Conservation (phyloP, 345 rosid species). For the Durio zibethinus region DNA sequence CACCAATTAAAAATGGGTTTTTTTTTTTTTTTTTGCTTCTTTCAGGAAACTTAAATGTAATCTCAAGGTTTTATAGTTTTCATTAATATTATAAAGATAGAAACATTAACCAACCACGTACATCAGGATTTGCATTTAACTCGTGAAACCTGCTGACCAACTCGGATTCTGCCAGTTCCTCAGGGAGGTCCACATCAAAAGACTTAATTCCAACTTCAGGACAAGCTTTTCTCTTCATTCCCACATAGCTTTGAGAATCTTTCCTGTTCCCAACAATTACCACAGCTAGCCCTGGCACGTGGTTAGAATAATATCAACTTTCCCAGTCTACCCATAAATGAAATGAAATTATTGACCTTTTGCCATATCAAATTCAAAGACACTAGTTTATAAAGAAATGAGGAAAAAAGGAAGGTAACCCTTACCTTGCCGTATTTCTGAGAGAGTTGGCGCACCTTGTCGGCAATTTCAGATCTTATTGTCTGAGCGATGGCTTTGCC, state of each 20-base stretch:
- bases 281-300: slow-evolving; percentile 94
- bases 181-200: slow-evolving; percentile 67
- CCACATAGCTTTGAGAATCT: slow-evolving; percentile 88
- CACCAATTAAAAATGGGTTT: neutral
- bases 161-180: slow-evolving; percentile 66
- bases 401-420: neutral
- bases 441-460: slow-evolving; percentile 57
- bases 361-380: neutral
- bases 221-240: slow-evolving; percentile 87
- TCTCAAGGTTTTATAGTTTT: neutral
- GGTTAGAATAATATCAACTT: slow-evolving; percentile 6
- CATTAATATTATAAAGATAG: neutral
- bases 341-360: neutral
- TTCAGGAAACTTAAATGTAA: neutral
- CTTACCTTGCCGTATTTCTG: slow-evolving; percentile 69
- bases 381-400: neutral
- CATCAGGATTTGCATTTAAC: slow-evolving; percentile 67
- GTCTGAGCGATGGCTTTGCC: slow-evolving; percentile 77
- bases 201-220: slow-evolving; percentile 91
- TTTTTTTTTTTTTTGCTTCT: neutral
- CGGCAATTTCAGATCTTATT: slow-evolving; percentile 76
- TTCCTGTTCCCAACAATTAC: slow-evolving; percentile 78
- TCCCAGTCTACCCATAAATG: neutral
- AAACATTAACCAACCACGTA: slow-evolving; percentile 55
- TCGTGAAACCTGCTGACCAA: slow-evolving; percentile 80